phyloP scores from a whole-genome alignment of 2,329 filamentous ascomycete species.

The Neonectria hederae region DNA sequence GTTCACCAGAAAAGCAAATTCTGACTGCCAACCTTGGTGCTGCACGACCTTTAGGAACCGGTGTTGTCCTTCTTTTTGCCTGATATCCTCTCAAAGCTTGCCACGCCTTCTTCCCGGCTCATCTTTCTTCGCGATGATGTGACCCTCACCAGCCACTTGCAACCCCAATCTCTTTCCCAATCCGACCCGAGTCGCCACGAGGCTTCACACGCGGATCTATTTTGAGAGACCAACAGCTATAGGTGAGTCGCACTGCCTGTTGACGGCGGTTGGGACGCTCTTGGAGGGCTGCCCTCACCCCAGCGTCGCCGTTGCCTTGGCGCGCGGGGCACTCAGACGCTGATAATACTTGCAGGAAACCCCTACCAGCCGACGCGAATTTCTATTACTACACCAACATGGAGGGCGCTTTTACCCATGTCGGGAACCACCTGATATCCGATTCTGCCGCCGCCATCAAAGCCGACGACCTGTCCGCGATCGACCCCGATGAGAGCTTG shows the following conservation, averaged over 20 bases:
- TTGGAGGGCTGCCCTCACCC: constrained; percentile 19
- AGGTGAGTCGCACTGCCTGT: constrained; percentile 39
- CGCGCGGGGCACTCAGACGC: constrained; percentile 38
- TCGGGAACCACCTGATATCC: constrained; percentile 86
- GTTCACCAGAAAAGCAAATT: constrained; percentile 41
- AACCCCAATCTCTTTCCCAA: constrained; percentile 44
- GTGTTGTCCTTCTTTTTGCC: constrained; percentile 11
- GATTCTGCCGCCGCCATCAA: constrained; percentile 89
- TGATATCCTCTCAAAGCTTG: constrained; percentile 22
- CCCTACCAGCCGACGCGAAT: constrained; percentile 39
- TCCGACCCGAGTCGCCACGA: constrained; percentile 41
- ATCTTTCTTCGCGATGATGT: constrained; percentile 51
- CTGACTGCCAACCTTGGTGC: constrained; percentile 26
- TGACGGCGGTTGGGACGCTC: constrained; percentile 6
- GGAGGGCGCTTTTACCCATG: constrained; percentile 89
- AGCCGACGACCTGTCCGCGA: constrained; percentile 77
- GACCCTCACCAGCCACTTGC: constrained; percentile 46
- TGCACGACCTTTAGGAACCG: constrained; percentile 19
- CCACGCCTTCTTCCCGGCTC: constrained; percentile 31
- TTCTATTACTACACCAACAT: constrained; percentile 57
- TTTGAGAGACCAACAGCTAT: constrained; percentile 38
- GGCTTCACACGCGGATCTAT: constrained; percentile 34
- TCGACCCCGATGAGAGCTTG: constrained; percentile 82
- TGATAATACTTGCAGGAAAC: constrained; percentile 39
- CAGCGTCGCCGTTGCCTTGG: constrained; percentile 31